phyloP scores from a whole-genome alignment of 441 rosid genomes.

The Gossypium laxum region DNA sequence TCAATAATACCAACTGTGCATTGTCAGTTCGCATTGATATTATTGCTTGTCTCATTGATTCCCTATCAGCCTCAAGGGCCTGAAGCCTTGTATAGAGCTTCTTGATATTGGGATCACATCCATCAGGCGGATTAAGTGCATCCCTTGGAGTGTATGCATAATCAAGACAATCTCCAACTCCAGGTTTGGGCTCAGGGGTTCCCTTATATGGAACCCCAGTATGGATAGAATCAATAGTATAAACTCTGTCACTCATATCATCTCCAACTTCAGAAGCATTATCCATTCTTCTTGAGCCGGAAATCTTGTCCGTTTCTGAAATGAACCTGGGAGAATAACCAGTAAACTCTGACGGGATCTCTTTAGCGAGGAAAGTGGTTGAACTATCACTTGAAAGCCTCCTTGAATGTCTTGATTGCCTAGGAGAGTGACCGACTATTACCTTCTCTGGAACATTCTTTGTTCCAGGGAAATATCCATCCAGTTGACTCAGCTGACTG shows the following conservation, averaged over 20 bases:
- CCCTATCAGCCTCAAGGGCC: conserved; percentile 94
- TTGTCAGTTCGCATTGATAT: conserved; percentile 92
- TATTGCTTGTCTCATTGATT: conserved; percentile 88
- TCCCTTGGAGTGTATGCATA: conserved; percentile 41
- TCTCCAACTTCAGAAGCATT: background rate
- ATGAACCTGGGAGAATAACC: conserved; percentile 45
- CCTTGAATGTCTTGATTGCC: background rate
- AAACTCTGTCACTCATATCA: conserved; percentile 16
- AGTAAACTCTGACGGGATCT: conserved; percentile 28
- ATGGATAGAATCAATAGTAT: conserved; percentile 74
- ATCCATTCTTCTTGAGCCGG: background rate
- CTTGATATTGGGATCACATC: background rate
- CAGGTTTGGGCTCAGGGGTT: conserved; percentile 29
- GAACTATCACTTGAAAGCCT: conserved; percentile 38
- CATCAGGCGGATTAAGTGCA: conserved; percentile 25
- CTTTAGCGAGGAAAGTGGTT: conserved; percentile 36
- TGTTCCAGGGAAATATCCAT: conserved; percentile 35
- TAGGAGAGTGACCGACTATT: background rate
- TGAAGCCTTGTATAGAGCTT: conserved; percentile 12
- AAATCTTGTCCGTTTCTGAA: conserved; percentile 28
- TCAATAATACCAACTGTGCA: conserved; percentile 67
- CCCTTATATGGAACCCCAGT: conserved; percentile 29
- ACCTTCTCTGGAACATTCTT: conserved; percentile 20
- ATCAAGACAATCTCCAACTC: conserved; percentile 38
- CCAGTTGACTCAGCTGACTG: conserved; percentile 34